Base-by-base conservation (phyloP, 208 protist species). In the Histomonas meleagridis region DNA sequence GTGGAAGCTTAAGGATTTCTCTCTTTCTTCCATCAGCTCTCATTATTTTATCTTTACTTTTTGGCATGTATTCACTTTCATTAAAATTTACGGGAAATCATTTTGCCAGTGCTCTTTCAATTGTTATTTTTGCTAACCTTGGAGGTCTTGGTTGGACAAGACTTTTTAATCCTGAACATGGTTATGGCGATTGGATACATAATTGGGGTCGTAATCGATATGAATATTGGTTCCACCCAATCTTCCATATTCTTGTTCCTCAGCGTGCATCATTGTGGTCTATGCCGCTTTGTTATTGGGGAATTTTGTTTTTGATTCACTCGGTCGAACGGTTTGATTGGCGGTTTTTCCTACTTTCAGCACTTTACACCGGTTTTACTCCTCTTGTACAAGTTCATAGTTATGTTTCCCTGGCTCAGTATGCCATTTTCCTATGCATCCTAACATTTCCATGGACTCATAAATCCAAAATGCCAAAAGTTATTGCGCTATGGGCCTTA, bases 201-300 rank as follows among this genome's bases (percentile, higher is more conserved):
- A 18, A 35, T 32, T 86, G 76, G 14, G 2, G 2, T 26, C 0
- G 26, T 28, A 5, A 21, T 12, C 4, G 23, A 12, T 5, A 86
- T n/a, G 43, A 86, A 51, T 79, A 51, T 79, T 86, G 76, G 76
- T 86, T 86, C 32, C 76, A 86, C 38, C 76, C 76, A 32, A 32
- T 86, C 7, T 55, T 46, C 32, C 76, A 86, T 55, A 21, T 86
- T 46, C 18, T 86, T 38, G 26, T 86, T 86, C 76, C 76, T 7
- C 76, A 86, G 26, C 23, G 76, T 21, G 76, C 76, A 38, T 86
- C 76, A 18, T 28, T 86, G 0, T 86, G 2, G 9, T 43, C 46
- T 26, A 51, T 53, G 10, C 76, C 76, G 14, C 46, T 86, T 38
- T 38, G 43, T 5, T 49, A 53, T 57, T 86, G 46, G 46, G 26